These are phyloP conservation scores for Fusarium longipes DNA, from an alignment of 2,329 filamentous ascomycete genomes.

Conservation along the genomic window DNA sequence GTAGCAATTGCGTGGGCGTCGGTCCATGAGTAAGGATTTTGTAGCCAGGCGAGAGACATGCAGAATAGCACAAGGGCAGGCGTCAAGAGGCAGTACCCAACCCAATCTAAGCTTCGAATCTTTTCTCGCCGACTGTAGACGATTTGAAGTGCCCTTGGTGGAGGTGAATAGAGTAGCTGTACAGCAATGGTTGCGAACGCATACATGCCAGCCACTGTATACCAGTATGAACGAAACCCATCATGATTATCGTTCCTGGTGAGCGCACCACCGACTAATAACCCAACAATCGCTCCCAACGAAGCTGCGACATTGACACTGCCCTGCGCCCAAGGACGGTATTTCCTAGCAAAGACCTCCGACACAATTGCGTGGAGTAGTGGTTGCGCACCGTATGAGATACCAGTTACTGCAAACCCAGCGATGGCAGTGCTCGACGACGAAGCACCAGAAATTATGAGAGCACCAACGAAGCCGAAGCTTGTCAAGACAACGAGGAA, in stretches of 20 bases:
- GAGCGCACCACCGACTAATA: not conserved
- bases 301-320: not conserved
- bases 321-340: not conserved
- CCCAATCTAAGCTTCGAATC: not conserved
- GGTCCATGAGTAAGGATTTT: not conserved
- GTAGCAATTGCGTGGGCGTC: not conserved
- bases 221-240: slow-evolving; percentile 1
- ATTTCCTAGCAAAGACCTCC: not conserved
- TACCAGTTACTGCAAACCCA: not conserved
- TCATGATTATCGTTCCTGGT: not conserved
- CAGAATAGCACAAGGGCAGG: not conserved
- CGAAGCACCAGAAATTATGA: not conserved
- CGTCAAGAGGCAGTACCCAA: not conserved
- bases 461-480: not conserved
- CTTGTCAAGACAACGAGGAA: not conserved
- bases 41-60: not conserved
- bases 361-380: not conserved
- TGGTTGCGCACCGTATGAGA: not conserved
- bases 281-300: not conserved
- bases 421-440: not conserved
- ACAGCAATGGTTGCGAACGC: not conserved
- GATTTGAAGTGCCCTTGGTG: not conserved
- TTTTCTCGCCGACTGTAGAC: not conserved
- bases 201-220: slow-evolving; percentile 1
- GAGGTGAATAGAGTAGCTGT: not conserved